Evolutionary conservation across 805 yeast species (phyloP), one percentile per base, ranked within the genome.

Genomic region (Myxozyma mucilagina): DNA sequence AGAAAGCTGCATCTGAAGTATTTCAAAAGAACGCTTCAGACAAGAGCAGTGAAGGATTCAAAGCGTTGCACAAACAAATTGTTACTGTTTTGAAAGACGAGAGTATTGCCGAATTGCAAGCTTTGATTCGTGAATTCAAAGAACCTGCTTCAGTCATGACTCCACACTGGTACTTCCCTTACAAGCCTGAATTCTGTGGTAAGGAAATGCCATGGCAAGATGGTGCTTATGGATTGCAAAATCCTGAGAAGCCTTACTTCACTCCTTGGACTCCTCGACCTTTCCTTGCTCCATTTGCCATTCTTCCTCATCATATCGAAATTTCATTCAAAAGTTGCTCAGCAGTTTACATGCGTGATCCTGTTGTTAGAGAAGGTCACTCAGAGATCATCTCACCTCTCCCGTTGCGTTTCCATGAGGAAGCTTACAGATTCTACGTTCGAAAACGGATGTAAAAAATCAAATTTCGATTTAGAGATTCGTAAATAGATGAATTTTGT

Each of bases 191-290:
- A 43, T 61, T 55, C 57, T 54, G 52, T 41, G 63, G 68, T n/a
- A 32, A 53, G 24, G 49, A 43, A 13, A 35, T 91, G 60, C 97
- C 96, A 59, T 89, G 94, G 92, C 96, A 90, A 75, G 80, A 80
- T 59, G 83, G 85, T 50, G 80, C 88, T 64, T 90, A 81, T 74
- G 98, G 98, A 24, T 86, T 96, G 70, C 75, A 84, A 67, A 87
- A 89, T 56, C 87, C 91, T 14, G 71, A 79, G 16, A 91, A 89
- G 76, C 83, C 92, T 3, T 94, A 87, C 76, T 94, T 93, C 79
- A 90, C 98, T 1, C 99, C 99, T 55, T 94, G 97, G 97, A 82
- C 86, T 61, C 96, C 97, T 67, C 87, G 97, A 76, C 94, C 90
- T 47, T 94, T 93, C 76, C 76, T 94, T 65, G 92, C 96, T 1